phyloP scores from a whole-genome alignment of 2,329 filamentous ascomycete species.

The Rhynchosporium graminicola region DNA sequence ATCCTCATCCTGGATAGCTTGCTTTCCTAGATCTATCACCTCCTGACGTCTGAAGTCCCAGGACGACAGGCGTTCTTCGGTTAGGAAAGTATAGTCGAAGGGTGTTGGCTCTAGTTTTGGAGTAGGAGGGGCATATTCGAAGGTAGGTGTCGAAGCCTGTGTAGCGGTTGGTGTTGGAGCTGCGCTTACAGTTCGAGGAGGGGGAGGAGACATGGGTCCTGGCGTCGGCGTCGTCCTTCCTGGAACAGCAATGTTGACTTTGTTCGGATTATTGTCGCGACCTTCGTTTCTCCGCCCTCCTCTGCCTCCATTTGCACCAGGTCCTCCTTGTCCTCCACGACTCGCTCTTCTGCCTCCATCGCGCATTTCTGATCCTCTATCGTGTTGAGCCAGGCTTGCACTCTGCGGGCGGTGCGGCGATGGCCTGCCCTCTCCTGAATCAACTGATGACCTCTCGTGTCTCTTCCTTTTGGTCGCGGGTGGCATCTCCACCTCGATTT shows the following conservation, averaged over 20 bases:
- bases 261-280: slow-evolving; percentile 39
- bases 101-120: slow-evolving; percentile 35
- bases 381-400: slow-evolving; percentile 57
- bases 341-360: slow-evolving; percentile 50
- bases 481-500: slow-evolving; percentile 37
- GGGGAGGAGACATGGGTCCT: slow-evolving; percentile 41
- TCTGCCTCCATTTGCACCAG: slow-evolving; percentile 26
- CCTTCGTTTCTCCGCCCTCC: slow-evolving; percentile 36
- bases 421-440: slow-evolving; percentile 52
- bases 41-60: slow-evolving; percentile 72
- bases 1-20: slow-evolving; percentile 68
- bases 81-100: slow-evolving; percentile 77
- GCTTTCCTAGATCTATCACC: slow-evolving; percentile 64
- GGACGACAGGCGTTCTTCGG: slow-evolving; percentile 62
- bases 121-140: slow-evolving; percentile 37
- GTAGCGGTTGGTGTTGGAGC: slow-evolving; percentile 36
- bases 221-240: slow-evolving; percentile 38
- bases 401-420: slow-evolving; percentile 64
- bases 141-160: slow-evolving; percentile 29
- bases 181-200: slow-evolving; percentile 36
- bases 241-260: slow-evolving; percentile 30
- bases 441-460: slow-evolving; percentile 39
- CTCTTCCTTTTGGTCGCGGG: slow-evolving; percentile 42
- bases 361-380: slow-evolving; percentile 53
- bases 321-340: slow-evolving; percentile 46